Conservation (phyloP, 306 rosid species). For the Arachis stenosperma region DNA sequence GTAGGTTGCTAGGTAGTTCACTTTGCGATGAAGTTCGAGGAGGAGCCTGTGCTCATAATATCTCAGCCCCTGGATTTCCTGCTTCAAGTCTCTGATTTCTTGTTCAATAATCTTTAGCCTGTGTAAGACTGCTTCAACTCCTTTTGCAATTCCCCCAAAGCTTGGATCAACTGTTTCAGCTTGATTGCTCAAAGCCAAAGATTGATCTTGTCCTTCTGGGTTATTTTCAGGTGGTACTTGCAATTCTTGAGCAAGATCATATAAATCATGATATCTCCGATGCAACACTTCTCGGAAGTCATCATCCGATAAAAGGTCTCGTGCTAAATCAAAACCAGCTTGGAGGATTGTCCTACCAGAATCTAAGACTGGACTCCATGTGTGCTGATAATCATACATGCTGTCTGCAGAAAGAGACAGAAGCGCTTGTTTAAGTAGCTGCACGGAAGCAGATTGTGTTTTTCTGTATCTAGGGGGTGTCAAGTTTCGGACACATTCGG, state of each 20-base stretch:
- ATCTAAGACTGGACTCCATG: slow-evolving; percentile 75
- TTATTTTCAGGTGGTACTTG: slow-evolving; percentile 75
- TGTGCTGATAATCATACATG: slow-evolving; percentile 98
- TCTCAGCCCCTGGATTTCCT: slow-evolving; percentile 93
- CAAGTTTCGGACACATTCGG: slow-evolving; percentile 77
- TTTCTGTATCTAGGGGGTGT: slow-evolving; percentile 80
- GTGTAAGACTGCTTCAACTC: slow-evolving; percentile 87
- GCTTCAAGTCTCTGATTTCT: slow-evolving; percentile 93
- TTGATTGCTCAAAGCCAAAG: slow-evolving; percentile 52
- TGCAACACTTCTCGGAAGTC: slow-evolving; percentile 89
- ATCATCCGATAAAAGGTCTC: slow-evolving; percentile 87
- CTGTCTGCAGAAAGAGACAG: slow-evolving; percentile 89
- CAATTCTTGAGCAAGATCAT: slow-evolving; percentile 86
- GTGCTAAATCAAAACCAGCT: slow-evolving; percentile 80
- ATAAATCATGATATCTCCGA: slow-evolving; percentile 81
- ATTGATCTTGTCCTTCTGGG: slow-evolving; percentile 56
- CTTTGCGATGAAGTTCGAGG: slow-evolving; percentile 77
- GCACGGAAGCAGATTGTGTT: slow-evolving; percentile 69
- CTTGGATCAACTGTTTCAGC: slow-evolving; percentile 67
- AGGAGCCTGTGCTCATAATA: slow-evolving; percentile 91
- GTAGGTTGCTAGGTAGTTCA: slow-evolving; percentile 79
- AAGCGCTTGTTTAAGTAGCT: slow-evolving; percentile 75
- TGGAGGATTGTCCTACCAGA: slow-evolving; percentile 60
- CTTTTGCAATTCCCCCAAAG: slow-evolving; percentile 93
- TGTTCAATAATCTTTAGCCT: slow-evolving; percentile 93